Conservation (phyloP, 2,329 filamentous ascomycete genomes). For the Ophiognomonia clavigignenti-juglandacearum region DNA sequence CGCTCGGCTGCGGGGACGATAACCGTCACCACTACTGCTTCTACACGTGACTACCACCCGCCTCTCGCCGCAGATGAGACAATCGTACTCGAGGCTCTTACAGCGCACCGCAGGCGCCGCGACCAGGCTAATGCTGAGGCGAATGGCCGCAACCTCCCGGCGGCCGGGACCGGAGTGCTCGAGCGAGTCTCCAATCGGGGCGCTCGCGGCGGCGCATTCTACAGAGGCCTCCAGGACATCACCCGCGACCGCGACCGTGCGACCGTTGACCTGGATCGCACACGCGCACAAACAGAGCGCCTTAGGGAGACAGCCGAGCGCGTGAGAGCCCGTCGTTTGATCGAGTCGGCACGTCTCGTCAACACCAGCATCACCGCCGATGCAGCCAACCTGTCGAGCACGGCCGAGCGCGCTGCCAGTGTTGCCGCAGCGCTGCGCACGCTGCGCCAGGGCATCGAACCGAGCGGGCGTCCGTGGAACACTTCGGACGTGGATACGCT, state of each 20-base stretch:
- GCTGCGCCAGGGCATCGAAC: not conserved
- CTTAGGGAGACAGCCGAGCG: conserved; percentile 1
- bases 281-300: conserved; percentile 20
- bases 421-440: not conserved
- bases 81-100: conserved; percentile 51
- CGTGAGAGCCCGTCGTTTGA: not conserved
- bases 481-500: conserved; percentile 9
- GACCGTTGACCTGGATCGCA: conserved; percentile 29
- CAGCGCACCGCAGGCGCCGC: conserved; percentile 46
- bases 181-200: conserved; percentile 11
- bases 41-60: conserved; percentile 36
- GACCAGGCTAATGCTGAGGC: conserved; percentile 30
- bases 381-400: not conserved
- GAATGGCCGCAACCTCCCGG: conserved; percentile 4
- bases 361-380: conserved; percentile 10
- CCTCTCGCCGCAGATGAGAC: conserved; percentile 52
- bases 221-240: conserved; percentile 4
- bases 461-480: not conserved
- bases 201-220: not conserved
- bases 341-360: not conserved
- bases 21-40: not conserved
- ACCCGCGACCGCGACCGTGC: conserved; percentile 20
- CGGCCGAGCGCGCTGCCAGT: not conserved
- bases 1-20: not conserved
- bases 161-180: conserved; percentile 5